Evolutionary conservation across 2,329 filamentous ascomycete genomes (phyloP).

Genomic region (Penicillium olsonii): DNA sequence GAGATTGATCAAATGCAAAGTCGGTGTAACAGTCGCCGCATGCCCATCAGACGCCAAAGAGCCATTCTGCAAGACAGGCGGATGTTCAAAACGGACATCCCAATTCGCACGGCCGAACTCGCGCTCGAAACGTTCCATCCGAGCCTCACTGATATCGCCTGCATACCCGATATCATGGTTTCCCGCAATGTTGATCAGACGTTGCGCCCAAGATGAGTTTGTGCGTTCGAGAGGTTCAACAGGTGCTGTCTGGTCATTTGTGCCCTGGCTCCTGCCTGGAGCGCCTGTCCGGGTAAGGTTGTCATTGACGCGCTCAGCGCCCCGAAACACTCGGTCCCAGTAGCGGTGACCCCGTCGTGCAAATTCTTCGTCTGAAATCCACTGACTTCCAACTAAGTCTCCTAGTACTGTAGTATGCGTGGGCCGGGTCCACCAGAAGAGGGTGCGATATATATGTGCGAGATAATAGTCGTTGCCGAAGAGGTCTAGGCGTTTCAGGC

Average conservation of each 20-base stretch:
- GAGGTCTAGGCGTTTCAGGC: slow-evolving; percentile 80
- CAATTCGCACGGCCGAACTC: slow-evolving; percentile 89
- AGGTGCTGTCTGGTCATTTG: slow-evolving; percentile 20
- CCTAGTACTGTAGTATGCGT: slow-evolving; percentile 88
- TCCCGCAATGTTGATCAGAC: slow-evolving; percentile 85
- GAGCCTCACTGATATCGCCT: slow-evolving; percentile 77
- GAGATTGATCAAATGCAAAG: slow-evolving; percentile 79
- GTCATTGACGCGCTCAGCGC: slow-evolving; percentile 62
- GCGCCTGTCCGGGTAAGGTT: slow-evolving; percentile 38
- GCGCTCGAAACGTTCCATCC: slow-evolving; percentile 77
- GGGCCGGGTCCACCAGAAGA: slow-evolving; percentile 81
- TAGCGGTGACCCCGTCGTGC: slow-evolving; percentile 69
- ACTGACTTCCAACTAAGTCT: slow-evolving; percentile 91
- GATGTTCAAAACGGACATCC: slow-evolving; percentile 74
- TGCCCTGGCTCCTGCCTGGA: slow-evolving; percentile 42
- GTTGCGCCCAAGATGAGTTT: slow-evolving; percentile 65
- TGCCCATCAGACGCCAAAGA: not conserved
- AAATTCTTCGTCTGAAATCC: slow-evolving; percentile 88
- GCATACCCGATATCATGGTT: slow-evolving; percentile 98
- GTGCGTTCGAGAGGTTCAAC: slow-evolving; percentile 31
- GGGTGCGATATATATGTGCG: slow-evolving; percentile 82
- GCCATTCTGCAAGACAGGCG: slow-evolving; percentile 29
- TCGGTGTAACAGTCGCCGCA: slow-evolving; percentile 44
- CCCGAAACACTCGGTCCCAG: slow-evolving; percentile 78
- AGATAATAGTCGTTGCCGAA: slow-evolving; percentile 95